Base-by-base conservation (phyloP, 345 rosid species). In the Bruguiera gymnorhiza region DNA sequence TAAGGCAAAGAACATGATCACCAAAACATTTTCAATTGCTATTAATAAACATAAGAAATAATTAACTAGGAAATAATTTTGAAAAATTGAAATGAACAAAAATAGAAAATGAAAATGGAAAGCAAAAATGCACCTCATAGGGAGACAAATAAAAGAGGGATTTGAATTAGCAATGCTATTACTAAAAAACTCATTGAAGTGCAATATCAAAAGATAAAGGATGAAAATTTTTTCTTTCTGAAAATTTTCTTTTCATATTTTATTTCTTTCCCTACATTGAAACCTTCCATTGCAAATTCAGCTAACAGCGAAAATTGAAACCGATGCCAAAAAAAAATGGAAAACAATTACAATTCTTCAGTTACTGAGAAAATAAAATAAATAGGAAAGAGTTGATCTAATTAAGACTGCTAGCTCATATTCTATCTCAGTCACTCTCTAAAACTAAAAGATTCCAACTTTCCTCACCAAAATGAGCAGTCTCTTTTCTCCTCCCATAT, bases 1-100 rank as follows among this genome's bases (percentile, higher is more conserved):
- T 6, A 60, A 69, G 1, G 70, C 39, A 66, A 71, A 62, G 60
- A 26, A 34, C 27, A 67, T 31, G 62, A 65, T 37, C 21, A 61
- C 11, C 55, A 69, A 20, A 53, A 53, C 27, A 53, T 50, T 8
- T 30, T 37, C 9, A 65, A 69, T 3, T 34, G 51, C 60, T 69
- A 26, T 11, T 16, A 43, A 66, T 34, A 31, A 64, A 58, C 30
- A 6, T 36, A n/a, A 16, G 1, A 6, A 54, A 55, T 23, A 27
- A 32, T 54, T 8, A 30, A 53, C 6, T n/a, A 18, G 4, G 27
- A 26, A 2, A 26, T 9, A 36, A 11, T n/a, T 63, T 39, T 6
- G 13, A 11, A 54, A 2, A 5, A 34, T 26, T 30, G 20, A 18
- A 19, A 63, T 70, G 43, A 20, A 21, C 37, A 23, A 31, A 55